A percentile compares a stretch with the other conserved stretches of the same genome.
phyloP scores from a whole-genome alignment of 2,329 filamentous ascomycete genomes.

The Xylaria sp. region DNA sequence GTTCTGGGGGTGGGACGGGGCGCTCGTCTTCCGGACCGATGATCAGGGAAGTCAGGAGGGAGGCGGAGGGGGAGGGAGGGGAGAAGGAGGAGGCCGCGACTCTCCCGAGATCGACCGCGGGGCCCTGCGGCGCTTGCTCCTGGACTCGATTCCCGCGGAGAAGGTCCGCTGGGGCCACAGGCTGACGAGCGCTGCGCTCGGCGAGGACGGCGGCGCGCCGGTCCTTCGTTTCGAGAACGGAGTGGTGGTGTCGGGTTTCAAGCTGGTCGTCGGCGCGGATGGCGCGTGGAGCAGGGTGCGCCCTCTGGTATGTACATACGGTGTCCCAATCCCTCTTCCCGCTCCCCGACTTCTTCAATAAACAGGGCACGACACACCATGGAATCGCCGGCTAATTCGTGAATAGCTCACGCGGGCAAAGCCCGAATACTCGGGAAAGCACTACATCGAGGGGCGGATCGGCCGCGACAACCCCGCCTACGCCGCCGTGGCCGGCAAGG shows the following conservation, averaged over 20 bases:
- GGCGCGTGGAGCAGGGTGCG: constrained; percentile 46
- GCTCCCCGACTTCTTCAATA: constrained; percentile 43
- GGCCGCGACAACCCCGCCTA: too few species aligned
- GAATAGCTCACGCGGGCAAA: too few species aligned
- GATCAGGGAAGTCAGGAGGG: too few species aligned
- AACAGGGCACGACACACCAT: constrained; percentile 37
- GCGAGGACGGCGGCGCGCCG: constrained; percentile 28
- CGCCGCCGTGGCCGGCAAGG: too few species aligned
- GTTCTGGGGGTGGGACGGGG: constrained; percentile 39
- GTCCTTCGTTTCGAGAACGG: too few species aligned
- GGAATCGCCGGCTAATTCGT: too few species aligned
- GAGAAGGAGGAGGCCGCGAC: constrained; percentile 9
- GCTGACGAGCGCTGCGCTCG: constrained; percentile 32
- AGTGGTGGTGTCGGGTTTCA: constrained; percentile 35
- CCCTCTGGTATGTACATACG: constrained; percentile 36
- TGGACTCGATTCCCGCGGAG: constrained; percentile 34
- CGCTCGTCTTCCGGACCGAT: constrained; percentile 26
- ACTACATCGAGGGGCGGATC: too few species aligned
- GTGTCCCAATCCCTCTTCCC: constrained; percentile 43
- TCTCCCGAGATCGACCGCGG: constrained; percentile 45
- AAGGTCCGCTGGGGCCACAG: constrained; percentile 44
- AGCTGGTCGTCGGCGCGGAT: constrained; percentile 45
- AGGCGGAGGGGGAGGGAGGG: too few species aligned
- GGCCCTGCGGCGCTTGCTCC: constrained; percentile 40
- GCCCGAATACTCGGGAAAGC: too few species aligned